These are phyloP conservation scores for Withania somnifera DNA, from an alignment of 305 asterid genomes.

Conservation along the genomic window DNA sequence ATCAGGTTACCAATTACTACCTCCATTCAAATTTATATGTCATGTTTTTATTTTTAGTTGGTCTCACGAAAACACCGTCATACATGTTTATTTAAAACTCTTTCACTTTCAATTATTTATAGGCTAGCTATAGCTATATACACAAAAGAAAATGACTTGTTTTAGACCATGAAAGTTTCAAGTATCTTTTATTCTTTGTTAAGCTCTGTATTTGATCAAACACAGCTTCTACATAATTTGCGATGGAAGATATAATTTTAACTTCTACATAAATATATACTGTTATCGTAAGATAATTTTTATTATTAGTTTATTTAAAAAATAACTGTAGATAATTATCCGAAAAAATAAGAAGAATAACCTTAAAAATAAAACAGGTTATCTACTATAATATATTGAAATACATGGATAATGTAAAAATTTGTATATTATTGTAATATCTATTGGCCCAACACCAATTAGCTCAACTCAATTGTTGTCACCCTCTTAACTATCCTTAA, in stretches of 20 bases:
- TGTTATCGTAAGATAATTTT: background rate
- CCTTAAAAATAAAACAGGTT: background rate
- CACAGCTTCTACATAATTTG: background rate
- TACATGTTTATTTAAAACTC: background rate
- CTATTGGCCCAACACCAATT: no score
- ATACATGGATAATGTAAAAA: background rate
- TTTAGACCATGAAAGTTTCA: background rate
- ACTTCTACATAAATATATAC: background rate
- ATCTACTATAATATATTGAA: background rate
- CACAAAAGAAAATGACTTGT: background rate
- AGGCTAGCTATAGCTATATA: background rate
- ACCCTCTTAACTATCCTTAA: no score
- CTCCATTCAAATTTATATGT: background rate
- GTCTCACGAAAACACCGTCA: background rate
- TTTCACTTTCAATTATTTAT: background rate
- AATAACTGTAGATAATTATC: background rate
- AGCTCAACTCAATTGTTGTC: no score
- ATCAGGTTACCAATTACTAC: background rate
- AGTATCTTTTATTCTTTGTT: background rate
- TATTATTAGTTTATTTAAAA: background rate
- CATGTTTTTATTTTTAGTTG: background rate
- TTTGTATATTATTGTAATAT: background rate
- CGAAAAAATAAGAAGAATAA: background rate
- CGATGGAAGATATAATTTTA: background rate
- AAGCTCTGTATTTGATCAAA: background rate